Evolutionary conservation across 345 rosid species (phyloP).

Genomic region (Moricandia arvensis): DNA sequence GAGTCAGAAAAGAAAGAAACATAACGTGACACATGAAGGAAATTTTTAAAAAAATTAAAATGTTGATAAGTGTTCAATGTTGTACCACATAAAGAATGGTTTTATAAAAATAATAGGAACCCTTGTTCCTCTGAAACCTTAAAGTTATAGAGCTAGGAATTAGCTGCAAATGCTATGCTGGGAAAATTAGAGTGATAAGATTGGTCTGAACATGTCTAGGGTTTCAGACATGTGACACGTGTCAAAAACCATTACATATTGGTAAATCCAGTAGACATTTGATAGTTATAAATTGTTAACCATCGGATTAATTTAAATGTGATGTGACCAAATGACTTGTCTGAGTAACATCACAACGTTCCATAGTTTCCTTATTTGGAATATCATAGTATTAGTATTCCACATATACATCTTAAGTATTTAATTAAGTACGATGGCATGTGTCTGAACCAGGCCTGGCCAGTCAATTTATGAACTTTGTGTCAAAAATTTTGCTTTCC

Average conservation of each 20-base stretch:
- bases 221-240: slow-evolving; percentile 45
- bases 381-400: too few species aligned
- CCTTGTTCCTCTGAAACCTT: slow-evolving; percentile 42
- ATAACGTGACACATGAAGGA: slow-evolving; percentile 37
- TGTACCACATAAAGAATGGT: slow-evolving; percentile 18
- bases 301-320: slow-evolving; percentile 30
- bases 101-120: background rate
- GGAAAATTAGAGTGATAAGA: slow-evolving; percentile 44
- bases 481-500: too few species aligned
- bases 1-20: slow-evolving; percentile 36
- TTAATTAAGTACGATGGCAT: slow-evolving; percentile 17
- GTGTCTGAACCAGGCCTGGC: too few species aligned
- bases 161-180: slow-evolving; percentile 63
- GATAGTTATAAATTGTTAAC: slow-evolving; percentile 17
- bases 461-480: too few species aligned
- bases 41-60: background rate
- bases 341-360: slow-evolving; percentile 35
- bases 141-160: slow-evolving; percentile 77
- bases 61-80: slow-evolving; percentile 26
- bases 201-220: slow-evolving; percentile 47
- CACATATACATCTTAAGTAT: too few species aligned
- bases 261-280: slow-evolving; percentile 35
- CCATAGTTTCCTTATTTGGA: slow-evolving; percentile 48
- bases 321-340: slow-evolving; percentile 32
- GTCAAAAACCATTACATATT: slow-evolving; percentile 40